Percentiles rank a stretch among this genome's conserved stretches.
Conservation (phyloP, 306 rosid species). For the Crataegus laevigata region DNA sequence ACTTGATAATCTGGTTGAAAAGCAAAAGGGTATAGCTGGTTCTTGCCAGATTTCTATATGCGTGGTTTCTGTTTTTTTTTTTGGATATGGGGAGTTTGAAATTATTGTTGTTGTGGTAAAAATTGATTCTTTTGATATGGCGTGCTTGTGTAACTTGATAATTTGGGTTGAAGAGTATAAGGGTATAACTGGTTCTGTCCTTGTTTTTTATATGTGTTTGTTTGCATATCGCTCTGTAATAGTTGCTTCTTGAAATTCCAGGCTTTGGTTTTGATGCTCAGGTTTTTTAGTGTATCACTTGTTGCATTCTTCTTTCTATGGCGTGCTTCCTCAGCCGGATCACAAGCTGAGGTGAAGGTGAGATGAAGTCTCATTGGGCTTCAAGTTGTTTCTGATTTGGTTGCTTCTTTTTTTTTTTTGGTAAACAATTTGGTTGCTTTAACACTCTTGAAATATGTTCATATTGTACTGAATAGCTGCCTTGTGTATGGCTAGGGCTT, state of each 20-base stretch:
- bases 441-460: conserved; percentile 13
- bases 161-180: not conserved
- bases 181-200: not conserved
- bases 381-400: conserved; percentile 12
- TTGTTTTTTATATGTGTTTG: conserved; percentile 3
- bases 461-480: conserved; percentile 14
- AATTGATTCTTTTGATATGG: not conserved
- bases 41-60: conserved; percentile 4
- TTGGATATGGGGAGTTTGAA: not conserved
- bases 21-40: not conserved
- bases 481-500: conserved; percentile 36
- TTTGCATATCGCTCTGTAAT: conserved; percentile 32
- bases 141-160: not conserved
- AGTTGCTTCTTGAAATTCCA: conserved; percentile 69
- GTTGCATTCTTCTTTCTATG: conserved; percentile 67
- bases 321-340: conserved; percentile 58
- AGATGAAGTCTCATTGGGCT: conserved; percentile 20
- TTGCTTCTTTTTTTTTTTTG: too few species aligned
- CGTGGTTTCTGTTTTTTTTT: conserved; percentile 4
- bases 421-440: conserved; percentile 3
- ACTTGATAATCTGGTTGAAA: not conserved
- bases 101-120: not conserved
- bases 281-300: conserved; percentile 94
- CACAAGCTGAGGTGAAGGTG: conserved; percentile 38
- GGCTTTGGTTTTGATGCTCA: conserved; percentile 98